phyloP scores from a whole-genome alignment of 1,284 basidiomycete species.

The Naganishia cerealis region DNA sequence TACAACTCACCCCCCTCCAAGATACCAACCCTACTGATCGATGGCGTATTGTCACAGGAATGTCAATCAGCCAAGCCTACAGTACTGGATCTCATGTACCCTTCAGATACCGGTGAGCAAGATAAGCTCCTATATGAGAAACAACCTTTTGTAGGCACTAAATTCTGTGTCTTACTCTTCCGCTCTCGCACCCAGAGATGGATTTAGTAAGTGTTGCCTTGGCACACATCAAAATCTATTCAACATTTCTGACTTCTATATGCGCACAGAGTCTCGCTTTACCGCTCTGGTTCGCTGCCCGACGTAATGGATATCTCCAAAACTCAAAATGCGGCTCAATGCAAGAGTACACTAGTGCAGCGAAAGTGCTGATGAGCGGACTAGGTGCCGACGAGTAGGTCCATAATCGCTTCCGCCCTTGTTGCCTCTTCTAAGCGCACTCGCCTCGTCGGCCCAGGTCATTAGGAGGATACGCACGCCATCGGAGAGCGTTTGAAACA shows the following conservation, averaged over 20 bases:
- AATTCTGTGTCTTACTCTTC: not conserved
- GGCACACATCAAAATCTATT: too few species aligned
- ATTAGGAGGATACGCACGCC: constrained; percentile 88
- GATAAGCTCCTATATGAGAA: not conserved
- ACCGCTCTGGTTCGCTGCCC: constrained; percentile 89
- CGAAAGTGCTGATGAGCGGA: constrained; percentile 83
- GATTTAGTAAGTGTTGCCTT: constrained; percentile 66
- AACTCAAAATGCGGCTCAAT: constrained; percentile 34
- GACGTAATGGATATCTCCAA: constrained; percentile 62
- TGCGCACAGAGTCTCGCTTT: constrained; percentile 69
- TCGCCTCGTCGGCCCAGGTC: constrained; percentile 53
- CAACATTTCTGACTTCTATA: not conserved
- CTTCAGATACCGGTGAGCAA: constrained; percentile 61
- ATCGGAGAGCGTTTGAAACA: constrained; percentile 70
- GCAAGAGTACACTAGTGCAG: constrained; percentile 66
- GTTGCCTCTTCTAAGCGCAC: not conserved
- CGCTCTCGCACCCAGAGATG: constrained; percentile 64
- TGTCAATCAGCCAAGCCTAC: constrained; percentile 61
- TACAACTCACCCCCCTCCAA: constrained; percentile 12
- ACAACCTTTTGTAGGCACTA: too few species aligned
- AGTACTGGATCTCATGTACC: constrained; percentile 76
- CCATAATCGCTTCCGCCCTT: too few species aligned
- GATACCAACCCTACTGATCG: not conserved
- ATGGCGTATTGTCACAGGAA: constrained; percentile 59
- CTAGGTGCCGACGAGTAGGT: constrained; percentile 83